phyloP scores from a whole-genome alignment of 2,329 filamentous ascomycete species.

The Fusarium lyarnte region DNA sequence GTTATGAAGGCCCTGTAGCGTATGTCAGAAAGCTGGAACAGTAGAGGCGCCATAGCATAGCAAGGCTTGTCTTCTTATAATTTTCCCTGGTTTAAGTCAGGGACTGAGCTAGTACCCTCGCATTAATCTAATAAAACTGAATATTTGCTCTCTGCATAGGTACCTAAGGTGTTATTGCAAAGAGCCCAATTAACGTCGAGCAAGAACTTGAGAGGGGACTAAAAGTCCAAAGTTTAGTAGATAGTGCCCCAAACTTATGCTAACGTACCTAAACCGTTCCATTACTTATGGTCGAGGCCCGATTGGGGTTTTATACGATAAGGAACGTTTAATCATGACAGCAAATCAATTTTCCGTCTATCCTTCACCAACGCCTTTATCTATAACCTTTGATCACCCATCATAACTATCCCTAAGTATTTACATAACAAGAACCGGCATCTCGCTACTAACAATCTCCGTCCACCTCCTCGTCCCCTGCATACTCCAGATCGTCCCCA shows the following conservation, averaged over 20 bases:
- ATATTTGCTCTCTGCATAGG: not conserved
- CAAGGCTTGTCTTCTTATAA: accelerated
- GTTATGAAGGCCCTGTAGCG: slow-evolving; percentile 31
- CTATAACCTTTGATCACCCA: not conserved
- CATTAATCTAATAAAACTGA: not conserved
- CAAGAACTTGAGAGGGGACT: not conserved
- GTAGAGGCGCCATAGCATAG: not conserved
- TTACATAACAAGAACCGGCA: slow-evolving; percentile 46
- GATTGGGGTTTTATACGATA: accelerated
- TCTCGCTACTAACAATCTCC: slow-evolving; percentile 42
- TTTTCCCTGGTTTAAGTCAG: not conserved
- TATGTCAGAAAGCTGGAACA: slow-evolving; percentile 29
- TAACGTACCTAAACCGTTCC: accelerated
- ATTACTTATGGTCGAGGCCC: accelerated
- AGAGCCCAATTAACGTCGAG: not conserved
- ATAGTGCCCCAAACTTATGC: not conserved
- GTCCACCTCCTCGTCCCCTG: slow-evolving; percentile 42
- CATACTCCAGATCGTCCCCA: slow-evolving; percentile 49
- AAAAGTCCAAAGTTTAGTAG: accelerated
- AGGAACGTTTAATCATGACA: accelerated
- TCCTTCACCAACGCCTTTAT: not conserved
- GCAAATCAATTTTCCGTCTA: not conserved
- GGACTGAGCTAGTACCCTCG: accelerated
- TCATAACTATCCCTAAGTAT: too few relatives aligned
- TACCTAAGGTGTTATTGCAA: not conserved